These are phyloP conservation scores for Cyamopsis tetragonoloba DNA, from an alignment of 306 rosid genomes.

Conservation along the genomic window DNA sequence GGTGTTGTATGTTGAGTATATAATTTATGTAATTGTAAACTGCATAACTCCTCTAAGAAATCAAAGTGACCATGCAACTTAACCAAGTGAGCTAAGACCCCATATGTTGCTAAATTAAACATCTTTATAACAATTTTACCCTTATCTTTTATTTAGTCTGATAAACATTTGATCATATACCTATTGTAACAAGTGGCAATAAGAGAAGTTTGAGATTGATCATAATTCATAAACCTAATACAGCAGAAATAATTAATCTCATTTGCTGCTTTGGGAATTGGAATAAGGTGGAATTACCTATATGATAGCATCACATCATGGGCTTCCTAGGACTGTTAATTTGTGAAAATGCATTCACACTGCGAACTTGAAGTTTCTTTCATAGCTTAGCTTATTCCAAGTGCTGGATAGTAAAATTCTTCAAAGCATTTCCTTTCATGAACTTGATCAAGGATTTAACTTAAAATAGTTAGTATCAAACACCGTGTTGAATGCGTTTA, in stretches of 20 bases:
- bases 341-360: neutral
- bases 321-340: neutral
- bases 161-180: neutral
- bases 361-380: neutral
- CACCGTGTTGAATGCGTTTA: neutral
- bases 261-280: neutral
- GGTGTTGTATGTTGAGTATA: constrained; percentile 9
- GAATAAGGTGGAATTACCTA: neutral
- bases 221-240: neutral
- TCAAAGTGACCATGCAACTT: neutral
- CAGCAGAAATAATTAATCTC: neutral
- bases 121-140: neutral
- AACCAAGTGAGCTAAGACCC: neutral
- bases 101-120: neutral
- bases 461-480: neutral
- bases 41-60: constrained; percentile 1
- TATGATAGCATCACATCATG: constrained; percentile 10
- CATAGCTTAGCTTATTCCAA: neutral
- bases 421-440: neutral
- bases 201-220: neutral
- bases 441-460: neutral
- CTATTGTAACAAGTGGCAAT: neutral
- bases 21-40: too few species aligned
- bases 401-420: neutral
- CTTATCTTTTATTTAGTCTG: neutral